Evolutionary conservation across 805 yeast genomes (phyloP), one percentile per base, ranked within the genome.

Genomic region (Pichia nanzhaoensis): DNA sequence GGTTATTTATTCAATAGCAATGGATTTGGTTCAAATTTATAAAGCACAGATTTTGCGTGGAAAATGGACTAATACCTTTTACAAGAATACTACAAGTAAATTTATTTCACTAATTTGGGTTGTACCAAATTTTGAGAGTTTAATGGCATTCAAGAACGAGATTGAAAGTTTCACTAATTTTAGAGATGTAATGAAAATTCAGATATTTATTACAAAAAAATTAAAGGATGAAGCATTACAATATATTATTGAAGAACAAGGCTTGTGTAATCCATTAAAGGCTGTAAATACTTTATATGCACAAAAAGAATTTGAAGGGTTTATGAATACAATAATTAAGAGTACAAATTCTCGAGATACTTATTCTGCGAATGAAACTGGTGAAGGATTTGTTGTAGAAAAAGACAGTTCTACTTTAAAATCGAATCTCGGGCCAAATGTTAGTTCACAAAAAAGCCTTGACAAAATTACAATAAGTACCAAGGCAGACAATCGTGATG

Each of bases 1-100:
- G 0, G 82, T 79, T 0, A 65, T 76, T 9, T 64, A 73, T 35
- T 66, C 77, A 3, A 69, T 76, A 46, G 76, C 75, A 1, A 51
- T 66, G 21, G 66, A 69, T 37, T 51, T 75, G 28, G 66, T 65
- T 0, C 57, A 56, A 41, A 59, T 60, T 1, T 55, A 58, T 44
- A 53, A 56, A 20, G 67, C 64, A 5, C 63, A 57, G 30, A 46
- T 45, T 17, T 37, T 58, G 27, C 51, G 64, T 20, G 59, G 57
- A 14, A 55, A 55, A 37, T 52, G 48, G 41, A 27, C 44, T 45
- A 18, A 39, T 5, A 31, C 21, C 14, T 14, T 13, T 3, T 9
- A 14, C n/a, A 33, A 30, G 8, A 13, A 10, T 22, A 21, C 17
- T 7, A 27, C 22, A 10, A 24, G 10, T 24, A 60, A 57, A 41